Conservation (phyloP, 1,139 yeast genomes). For the Taiozyma sp. region DNA sequence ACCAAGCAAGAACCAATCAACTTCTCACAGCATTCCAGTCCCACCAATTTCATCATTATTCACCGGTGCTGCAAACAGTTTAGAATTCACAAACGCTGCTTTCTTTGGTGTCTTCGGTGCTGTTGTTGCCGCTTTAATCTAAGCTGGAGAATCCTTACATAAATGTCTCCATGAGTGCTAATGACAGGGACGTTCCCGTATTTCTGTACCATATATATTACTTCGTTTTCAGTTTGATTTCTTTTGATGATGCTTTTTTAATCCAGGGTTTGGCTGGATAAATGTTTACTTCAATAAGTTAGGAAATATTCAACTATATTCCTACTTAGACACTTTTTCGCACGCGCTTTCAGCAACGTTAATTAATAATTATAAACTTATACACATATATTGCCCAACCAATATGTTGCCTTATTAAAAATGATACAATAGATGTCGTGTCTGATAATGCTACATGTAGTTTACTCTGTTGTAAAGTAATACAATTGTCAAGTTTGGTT, state of each 20-base stretch:
- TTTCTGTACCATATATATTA: background rate
- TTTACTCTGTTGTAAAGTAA: background rate
- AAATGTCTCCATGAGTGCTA: background rate
- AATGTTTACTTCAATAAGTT: background rate
- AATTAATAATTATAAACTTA: background rate
- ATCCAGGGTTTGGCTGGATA: too few relatives aligned
- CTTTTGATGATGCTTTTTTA: too few relatives aligned
- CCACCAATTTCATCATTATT: background rate
- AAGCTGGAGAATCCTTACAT: background rate
- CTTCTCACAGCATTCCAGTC: background rate
- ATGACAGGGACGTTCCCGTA: background rate
- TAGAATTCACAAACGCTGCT: constrained; percentile 1
- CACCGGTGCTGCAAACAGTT: constrained; percentile 6
- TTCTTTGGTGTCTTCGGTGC: constrained; percentile 5
- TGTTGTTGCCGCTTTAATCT: constrained; percentile 6
- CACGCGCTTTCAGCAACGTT: background rate
- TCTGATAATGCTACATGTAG: background rate
- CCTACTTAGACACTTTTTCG: background rate
- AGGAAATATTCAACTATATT: background rate
- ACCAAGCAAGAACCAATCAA: background rate
- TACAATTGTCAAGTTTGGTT: background rate
- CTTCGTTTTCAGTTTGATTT: background rate
- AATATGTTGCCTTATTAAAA: background rate
- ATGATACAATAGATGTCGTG: background rate
- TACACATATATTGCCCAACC: background rate